phyloP scores from a whole-genome alignment of 2,329 filamentous ascomycete species.

The Hirsutella rhossiliensis region DNA sequence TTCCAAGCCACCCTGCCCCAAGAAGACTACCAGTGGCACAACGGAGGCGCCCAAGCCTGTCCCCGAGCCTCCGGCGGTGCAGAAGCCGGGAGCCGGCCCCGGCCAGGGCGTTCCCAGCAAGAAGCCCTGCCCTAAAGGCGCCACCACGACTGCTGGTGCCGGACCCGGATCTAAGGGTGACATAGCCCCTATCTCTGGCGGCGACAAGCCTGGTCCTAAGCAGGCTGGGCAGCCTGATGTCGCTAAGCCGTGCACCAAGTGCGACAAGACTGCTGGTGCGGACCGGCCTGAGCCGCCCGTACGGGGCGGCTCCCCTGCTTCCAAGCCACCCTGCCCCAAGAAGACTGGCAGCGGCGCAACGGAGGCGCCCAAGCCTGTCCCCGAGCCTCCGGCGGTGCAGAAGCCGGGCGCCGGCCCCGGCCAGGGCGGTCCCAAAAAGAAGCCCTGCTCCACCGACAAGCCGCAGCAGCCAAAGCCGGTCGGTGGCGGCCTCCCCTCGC shows the following conservation, averaged over 20 bases:
- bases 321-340: background rate
- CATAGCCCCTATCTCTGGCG: no score
- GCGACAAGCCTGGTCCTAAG: no score
- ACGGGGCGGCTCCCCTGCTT: background rate
- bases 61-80: background rate
- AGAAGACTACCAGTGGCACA: background rate
- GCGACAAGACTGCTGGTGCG: background rate
- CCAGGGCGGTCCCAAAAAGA: no score
- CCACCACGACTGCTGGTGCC: no score
- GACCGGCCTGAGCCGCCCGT: background rate
- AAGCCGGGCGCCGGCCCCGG: background rate
- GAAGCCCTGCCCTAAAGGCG: no score
- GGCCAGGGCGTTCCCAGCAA: no score
- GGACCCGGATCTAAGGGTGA: no score
- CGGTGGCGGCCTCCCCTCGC: no score
- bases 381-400: background rate
- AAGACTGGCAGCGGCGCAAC: background rate
- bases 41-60: background rate
- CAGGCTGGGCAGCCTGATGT: no score
- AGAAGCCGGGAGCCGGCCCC: background rate
- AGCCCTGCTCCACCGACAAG: no score
- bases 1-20: background rate
- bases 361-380: background rate
- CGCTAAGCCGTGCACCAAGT: no score
- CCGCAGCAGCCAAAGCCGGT: no score